Evolutionary conservation across 2,329 filamentous ascomycete species (phyloP).

Genomic region (Neonectria neomacrospora): DNA sequence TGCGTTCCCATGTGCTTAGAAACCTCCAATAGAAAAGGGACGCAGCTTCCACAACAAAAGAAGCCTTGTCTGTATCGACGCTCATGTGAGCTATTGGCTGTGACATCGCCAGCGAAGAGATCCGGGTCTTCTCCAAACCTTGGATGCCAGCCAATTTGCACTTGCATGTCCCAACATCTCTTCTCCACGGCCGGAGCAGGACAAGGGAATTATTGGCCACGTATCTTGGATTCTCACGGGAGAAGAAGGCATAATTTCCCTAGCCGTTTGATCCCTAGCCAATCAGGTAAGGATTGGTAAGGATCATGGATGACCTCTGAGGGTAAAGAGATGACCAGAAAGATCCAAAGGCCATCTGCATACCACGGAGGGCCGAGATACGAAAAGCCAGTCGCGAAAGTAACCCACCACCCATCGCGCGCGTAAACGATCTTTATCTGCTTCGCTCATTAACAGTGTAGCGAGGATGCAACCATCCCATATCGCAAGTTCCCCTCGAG

Average conservation of each 20-base stretch:
- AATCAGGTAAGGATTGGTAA: conserved; percentile 5
- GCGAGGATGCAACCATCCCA: conserved; percentile 10
- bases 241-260: conserved; percentile 7
- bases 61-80: not conserved
- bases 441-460: conserved; percentile 3
- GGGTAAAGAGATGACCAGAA: conserved; percentile 1
- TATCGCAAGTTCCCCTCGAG: not conserved
- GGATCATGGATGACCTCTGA: not conserved
- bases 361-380: conserved; percentile 9
- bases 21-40: not conserved
- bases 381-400: not conserved
- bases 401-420: not conserved
- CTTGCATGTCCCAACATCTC: conserved; percentile 33
- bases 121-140: conserved; percentile 19
- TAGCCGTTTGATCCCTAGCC: not conserved
- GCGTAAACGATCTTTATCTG: conserved; percentile 4
- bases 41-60: not conserved
- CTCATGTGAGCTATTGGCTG: not conserved
- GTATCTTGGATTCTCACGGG: conserved; percentile 1
- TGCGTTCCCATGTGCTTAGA: not conserved
- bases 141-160: conserved; percentile 25
- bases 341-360: conserved; percentile 7
- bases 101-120: conserved; percentile 7
- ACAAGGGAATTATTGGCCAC: conserved; percentile 5
- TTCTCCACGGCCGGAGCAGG: conserved; percentile 16